Conservation (phyloP, 257 asterid species). For the Solanum bulbocastanum region DNA sequence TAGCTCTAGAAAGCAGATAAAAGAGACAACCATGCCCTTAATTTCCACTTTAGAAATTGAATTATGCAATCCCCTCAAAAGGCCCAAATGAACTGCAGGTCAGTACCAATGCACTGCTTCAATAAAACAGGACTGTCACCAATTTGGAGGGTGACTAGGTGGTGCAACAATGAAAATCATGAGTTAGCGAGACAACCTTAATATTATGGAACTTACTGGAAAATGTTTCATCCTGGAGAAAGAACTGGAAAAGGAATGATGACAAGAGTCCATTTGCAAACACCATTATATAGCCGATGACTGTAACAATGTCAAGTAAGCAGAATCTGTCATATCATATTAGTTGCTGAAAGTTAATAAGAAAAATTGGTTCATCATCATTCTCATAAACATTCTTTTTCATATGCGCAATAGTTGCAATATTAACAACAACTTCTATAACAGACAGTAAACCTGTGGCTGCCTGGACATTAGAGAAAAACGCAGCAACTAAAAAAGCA, state of each 20-base stretch:
- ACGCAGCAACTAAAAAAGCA: conserved; percentile 84
- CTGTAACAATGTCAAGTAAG: conserved; percentile 31
- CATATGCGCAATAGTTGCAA: neutral
- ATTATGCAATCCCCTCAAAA: neutral
- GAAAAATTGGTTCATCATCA: neutral
- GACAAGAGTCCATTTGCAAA: conserved; percentile 91
- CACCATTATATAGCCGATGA: conserved; percentile 76
- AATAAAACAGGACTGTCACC: neutral
- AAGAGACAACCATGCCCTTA: neutral
- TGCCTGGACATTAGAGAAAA: conserved; percentile 62
- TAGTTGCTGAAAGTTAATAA: neutral
- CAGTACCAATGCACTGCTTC: neutral
- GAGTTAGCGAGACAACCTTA: neutral
- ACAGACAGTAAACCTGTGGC: conserved; percentile 55
- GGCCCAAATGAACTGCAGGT: neutral
- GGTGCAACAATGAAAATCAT: neutral
- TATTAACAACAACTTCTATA: neutral
- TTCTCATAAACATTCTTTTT: neutral
- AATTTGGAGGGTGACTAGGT: neutral
- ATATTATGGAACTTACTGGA: conserved; percentile 55
- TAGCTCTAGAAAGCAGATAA: neutral
- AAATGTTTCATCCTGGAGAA: conserved; percentile 75
- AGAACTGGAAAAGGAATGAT: conserved; percentile 84
- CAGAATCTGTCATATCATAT: neutral
- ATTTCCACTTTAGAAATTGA: neutral